Evolutionary conservation across 2,329 filamentous ascomycete species (phyloP).

Genomic region (Ampelomyces quisqualis): DNA sequence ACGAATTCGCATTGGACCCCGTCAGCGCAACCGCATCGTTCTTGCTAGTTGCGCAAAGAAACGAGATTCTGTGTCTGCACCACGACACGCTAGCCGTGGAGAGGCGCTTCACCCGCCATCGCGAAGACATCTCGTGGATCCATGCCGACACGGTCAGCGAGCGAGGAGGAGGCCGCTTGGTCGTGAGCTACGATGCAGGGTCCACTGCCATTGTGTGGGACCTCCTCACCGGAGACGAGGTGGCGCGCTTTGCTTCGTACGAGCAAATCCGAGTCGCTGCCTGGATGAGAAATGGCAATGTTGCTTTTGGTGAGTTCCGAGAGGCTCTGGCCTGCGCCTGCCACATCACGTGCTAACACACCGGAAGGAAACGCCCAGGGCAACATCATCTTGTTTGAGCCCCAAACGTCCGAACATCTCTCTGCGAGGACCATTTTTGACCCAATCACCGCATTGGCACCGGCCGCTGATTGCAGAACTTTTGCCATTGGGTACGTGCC

Average conservation of each 20-base stretch:
- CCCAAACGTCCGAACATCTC: slow-evolving; percentile 86
- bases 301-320: slow-evolving; percentile 82
- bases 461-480: slow-evolving; percentile 83
- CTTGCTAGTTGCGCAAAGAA: slow-evolving; percentile 84
- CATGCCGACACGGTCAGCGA: slow-evolving; percentile 92
- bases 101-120: slow-evolving; percentile 78
- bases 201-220: slow-evolving; percentile 98
- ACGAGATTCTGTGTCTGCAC: slow-evolving; percentile 80
- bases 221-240: slow-evolving; percentile 83
- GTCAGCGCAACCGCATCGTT: slow-evolving; percentile 88
- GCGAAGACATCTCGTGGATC: slow-evolving; percentile 79
- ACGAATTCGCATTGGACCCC: slow-evolving; percentile 68
- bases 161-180: slow-evolving; percentile 75
- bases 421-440: slow-evolving; percentile 92
- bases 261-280: slow-evolving; percentile 79
- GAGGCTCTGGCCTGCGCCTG: slow-evolving; percentile 4
- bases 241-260: slow-evolving; percentile 90
- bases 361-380: slow-evolving; percentile 81
- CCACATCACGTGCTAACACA: slow-evolving; percentile 12
- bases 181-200: slow-evolving; percentile 88
- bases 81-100: slow-evolving; percentile 92
- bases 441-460: slow-evolving; percentile 89
- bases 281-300: slow-evolving; percentile 97
- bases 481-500: slow-evolving; percentile 87
- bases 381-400: slow-evolving; percentile 92